Evolutionary conservation across 495 filamentous ascomycete species (phyloP), one percentile per base, ranked within the genome.

Genomic region (Aspergillus saccharolyticus): DNA sequence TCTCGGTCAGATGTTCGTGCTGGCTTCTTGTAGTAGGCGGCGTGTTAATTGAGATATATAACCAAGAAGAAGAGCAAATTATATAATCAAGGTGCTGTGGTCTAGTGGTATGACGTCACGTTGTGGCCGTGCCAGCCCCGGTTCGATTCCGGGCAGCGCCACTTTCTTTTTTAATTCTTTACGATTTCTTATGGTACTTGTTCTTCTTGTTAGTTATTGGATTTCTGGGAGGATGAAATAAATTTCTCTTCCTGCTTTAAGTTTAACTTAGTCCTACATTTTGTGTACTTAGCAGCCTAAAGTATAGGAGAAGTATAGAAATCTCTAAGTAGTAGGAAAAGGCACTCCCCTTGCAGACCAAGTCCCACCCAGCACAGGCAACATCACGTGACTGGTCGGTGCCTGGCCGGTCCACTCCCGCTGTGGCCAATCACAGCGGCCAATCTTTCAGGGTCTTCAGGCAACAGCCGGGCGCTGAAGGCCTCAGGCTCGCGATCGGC

Each of bases 51-150:
- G n/a, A 8, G 2, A 39, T 39, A 39, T 39, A 39, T 10, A 5
- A 5, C 14, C 12, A 10, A 15, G 12, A 39, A 12, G 7, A 2
- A 10, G 10, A 2, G 33, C 33, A 39, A 5, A 39, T 46, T 46
- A 46, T 46, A 19, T 46, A 46, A 46, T 46, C 44, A 46, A 46
- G 44, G 44, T 46, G 44, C 52, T 54, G 54, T 64, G 58, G 62
- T 64, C 57, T 60, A 63, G 60, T 66, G 65, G 65, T 67, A 67
- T 58, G 62, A 67, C 62, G 65, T 59, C 53, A 62, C 65, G 58
- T 67, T 92, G 78, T 52, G 86, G 84, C 57, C 78, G 78, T 21
- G 93, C 79, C 68, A 95, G 96, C 58, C 90, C 91, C 5, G 91
- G 91, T 62, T 85, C 74, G 55, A 96, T 87, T 64, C 79, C 79